Conservation (phyloP, 306 rosid genomes). For the Rosa lucieae region DNA sequence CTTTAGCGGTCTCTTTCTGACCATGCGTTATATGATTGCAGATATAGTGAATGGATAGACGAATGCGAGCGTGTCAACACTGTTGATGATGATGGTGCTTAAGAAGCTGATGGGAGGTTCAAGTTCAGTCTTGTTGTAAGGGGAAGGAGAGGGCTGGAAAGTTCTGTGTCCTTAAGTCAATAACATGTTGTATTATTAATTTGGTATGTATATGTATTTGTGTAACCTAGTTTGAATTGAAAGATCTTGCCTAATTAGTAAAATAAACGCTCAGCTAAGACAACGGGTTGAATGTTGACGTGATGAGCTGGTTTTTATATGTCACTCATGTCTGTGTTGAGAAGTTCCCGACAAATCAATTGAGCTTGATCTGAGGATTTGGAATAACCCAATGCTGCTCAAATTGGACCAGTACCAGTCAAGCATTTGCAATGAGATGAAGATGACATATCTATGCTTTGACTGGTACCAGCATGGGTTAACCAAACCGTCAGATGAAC, state of each 20-base stretch:
- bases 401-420: background rate
- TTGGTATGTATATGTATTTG: background rate
- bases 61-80: constrained; percentile 89
- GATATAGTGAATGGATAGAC: constrained; percentile 96
- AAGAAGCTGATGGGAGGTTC: constrained; percentile 11
- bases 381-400: background rate
- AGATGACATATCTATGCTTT: too few relatives aligned
- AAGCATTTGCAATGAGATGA: too few relatives aligned
- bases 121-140: background rate
- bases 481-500: too few relatives aligned
- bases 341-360: background rate
- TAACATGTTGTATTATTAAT: background rate
- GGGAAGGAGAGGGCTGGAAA: constrained; percentile 2
- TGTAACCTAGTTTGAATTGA: background rate
- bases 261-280: background rate
- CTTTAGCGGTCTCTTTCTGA: background rate
- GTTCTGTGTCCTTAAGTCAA: constrained; percentile 3
- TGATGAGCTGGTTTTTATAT: background rate
- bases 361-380: background rate
- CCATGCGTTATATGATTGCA: constrained; percentile 29
- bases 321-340: background rate
- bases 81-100: constrained; percentile 71
- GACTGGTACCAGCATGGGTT: too few relatives aligned
- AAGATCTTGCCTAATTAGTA: background rate
- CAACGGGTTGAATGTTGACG: background rate